A percentile compares a stretch with the other conserved stretches of the same genome.
phyloP scores from a whole-genome alignment of 495 filamentous ascomycete species.

The Talaromyces proteolyticus region DNA sequence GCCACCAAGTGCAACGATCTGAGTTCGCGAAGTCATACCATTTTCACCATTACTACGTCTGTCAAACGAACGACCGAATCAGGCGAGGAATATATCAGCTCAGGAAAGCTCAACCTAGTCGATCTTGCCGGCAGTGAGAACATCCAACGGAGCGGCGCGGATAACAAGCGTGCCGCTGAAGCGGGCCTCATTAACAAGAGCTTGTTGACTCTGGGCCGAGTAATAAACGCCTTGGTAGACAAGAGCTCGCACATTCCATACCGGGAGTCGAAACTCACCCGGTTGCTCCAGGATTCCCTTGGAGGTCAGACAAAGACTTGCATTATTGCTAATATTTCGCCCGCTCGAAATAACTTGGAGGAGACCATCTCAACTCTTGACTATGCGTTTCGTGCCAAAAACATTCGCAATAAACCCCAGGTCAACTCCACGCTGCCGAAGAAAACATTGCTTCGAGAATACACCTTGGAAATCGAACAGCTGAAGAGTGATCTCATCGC shows the following conservation, averaged over 20 bases:
- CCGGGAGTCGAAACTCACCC: constrained; percentile 88
- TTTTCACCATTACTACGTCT: constrained; percentile 90
- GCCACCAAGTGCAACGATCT: constrained; percentile 98
- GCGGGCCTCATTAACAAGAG: constrained; percentile 98
- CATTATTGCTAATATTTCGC: constrained; percentile 95
- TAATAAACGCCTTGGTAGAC: constrained; percentile 97
- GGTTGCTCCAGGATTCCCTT: constrained; percentile 91
- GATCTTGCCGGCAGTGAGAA: constrained; percentile 97
- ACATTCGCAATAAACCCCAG: constrained; percentile 96
- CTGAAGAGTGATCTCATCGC: constrained; percentile 91
- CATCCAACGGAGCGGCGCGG: constrained; percentile 91
- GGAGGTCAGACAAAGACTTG: constrained; percentile 95
- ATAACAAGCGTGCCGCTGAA: constrained; percentile 94
- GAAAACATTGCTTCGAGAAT: constrained; percentile 83
- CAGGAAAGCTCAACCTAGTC: constrained; percentile 92
- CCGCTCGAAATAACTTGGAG: constrained; percentile 88
- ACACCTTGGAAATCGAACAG: constrained; percentile 89
- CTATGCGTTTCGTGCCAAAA: constrained; percentile 96
- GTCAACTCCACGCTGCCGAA: constrained; percentile 88
- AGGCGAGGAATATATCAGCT: constrained; percentile 85
- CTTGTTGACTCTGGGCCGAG: constrained; percentile 85
- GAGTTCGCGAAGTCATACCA: constrained; percentile 90
- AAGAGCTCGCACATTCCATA: constrained; percentile 90
- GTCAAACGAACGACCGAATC: constrained; percentile 76
- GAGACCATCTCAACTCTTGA: constrained; percentile 97